Conservation (phyloP, 345 rosid species). For the Eucalyptus pauciflora region DNA sequence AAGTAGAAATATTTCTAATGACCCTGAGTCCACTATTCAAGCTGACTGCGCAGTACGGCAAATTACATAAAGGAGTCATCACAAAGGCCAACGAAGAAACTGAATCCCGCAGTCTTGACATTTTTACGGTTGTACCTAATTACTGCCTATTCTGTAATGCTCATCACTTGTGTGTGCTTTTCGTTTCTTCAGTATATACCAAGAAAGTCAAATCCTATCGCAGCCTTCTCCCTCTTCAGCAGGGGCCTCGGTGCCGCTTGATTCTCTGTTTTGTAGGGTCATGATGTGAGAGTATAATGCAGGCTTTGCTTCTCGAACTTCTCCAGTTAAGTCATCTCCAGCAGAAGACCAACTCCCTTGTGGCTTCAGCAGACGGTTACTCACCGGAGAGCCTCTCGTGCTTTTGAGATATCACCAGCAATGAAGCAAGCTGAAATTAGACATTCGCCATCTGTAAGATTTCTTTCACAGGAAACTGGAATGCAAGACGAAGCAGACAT, state of each 20-base stretch:
- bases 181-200: neutral
- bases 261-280: neutral
- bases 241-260: neutral
- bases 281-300: neutral
- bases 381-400: slow-evolving; percentile 3
- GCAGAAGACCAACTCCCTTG: neutral
- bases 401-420: slow-evolving; percentile 50
- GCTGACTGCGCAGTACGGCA: neutral
- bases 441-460: neutral
- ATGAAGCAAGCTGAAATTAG: slow-evolving; percentile 50
- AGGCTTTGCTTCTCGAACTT: neutral
- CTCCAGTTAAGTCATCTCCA: neutral
- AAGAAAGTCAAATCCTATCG: neutral
- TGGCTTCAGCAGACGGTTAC: neutral
- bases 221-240: neutral
- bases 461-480: neutral
- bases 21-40: neutral
- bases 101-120: neutral
- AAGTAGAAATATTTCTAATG: neutral
- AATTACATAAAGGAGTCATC: neutral
- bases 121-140: neutral
- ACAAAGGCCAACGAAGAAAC: neutral
- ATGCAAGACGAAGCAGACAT: neutral
- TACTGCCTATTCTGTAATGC: neutral
- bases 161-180: neutral